Evolutionary conservation across 2,329 filamentous ascomycete genomes (phyloP), one percentile per base, ranked within the genome.

Genomic region (Penicillium sp.): DNA sequence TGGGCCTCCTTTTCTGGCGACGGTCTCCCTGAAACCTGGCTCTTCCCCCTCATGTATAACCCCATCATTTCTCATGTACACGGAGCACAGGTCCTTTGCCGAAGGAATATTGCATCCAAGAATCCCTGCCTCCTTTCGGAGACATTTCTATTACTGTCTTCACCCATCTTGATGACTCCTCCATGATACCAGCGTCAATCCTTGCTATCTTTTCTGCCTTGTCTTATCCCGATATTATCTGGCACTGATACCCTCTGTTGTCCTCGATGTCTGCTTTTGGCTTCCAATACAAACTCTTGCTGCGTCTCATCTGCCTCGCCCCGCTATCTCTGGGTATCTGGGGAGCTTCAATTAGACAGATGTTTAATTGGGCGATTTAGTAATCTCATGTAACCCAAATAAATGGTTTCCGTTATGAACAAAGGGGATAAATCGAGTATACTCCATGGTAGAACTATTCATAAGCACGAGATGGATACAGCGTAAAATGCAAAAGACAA

Each of bases 211-310:
- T 25, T 47, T 38, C 40, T 12, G 29, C 27, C 40, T 39, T 40
- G 44, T 37, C 42, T 20, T 20, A 20, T 37, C 33, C 18, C 33
- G 33, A 37, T 37, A 37, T 37, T 38, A 29, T 47, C 47, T 39
- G 44, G 44, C 50, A 53, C 50, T 50, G 57, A 58, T 58, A 58
- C 56, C 55, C 54, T 53, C 32, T 52, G 42, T 43, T 46, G 39
- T 49, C 44, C 25, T 15, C 29, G 40, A 48, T 35, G 42, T 47
- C 42, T 46, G 43, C 37, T 43, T 44, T 44, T 42, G 24, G 13
- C 10, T 27, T 40, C 10, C 38, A 24, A 40, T 40, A n/a, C 24
- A 35, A 48, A 50, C 10, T 12, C 18, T 20, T 20, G 33, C 18
- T 37, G 1, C 33, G 33, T 37, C 33, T 35, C 32, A 20, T 10